A percentile compares a stretch with the other conserved stretches of the same genome.
These are phyloP conservation scores for Crithidia bombi DNA, from an alignment of 208 protist genomes.

Conservation along the genomic window DNA sequence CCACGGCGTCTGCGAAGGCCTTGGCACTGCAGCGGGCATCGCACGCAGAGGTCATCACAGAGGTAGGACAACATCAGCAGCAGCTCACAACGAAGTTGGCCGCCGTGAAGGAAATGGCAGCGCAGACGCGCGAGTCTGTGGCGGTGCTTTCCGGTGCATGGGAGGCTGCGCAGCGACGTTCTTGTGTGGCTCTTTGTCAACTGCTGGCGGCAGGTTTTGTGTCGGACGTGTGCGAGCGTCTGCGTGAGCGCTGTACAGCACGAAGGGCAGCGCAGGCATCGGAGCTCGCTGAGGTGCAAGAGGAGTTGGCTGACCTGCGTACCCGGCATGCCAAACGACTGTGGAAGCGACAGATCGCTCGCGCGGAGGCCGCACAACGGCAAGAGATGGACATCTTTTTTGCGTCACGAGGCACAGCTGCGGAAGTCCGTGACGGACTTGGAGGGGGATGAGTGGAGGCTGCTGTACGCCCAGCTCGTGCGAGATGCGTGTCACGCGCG, in stretches of 20 bases:
- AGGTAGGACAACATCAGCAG: neutral
- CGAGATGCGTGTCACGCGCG: conserved; percentile 26
- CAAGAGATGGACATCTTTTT: neutral
- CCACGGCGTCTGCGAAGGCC: neutral
- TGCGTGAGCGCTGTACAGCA: neutral
- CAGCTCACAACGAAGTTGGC: neutral
- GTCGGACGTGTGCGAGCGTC: neutral
- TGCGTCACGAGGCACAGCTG: conserved; percentile 17
- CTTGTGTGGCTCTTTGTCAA: conserved; percentile 1
- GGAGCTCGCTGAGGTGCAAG: conserved; percentile 19
- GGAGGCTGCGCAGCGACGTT: neutral
- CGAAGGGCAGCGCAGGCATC: neutral
- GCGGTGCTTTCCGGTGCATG: neutral
- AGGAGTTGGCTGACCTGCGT: conserved; percentile 29
- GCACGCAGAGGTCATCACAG: neutral
- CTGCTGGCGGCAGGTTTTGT: conserved; percentile 6
- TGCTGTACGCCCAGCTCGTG: conserved; percentile 30
- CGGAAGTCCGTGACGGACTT: conserved; percentile 43
- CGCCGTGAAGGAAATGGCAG: neutral
- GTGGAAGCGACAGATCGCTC: conserved; percentile 1
- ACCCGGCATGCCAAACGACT: conserved; percentile 23
- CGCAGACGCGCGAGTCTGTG: neutral
- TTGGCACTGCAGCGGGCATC: neutral
- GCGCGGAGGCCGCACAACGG: conserved; percentile 10
- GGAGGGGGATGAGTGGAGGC: conserved; percentile 51